Base-by-base conservation (phyloP, 2,329 filamentous ascomycete genomes). In the Alternaria angustiovoidea region DNA sequence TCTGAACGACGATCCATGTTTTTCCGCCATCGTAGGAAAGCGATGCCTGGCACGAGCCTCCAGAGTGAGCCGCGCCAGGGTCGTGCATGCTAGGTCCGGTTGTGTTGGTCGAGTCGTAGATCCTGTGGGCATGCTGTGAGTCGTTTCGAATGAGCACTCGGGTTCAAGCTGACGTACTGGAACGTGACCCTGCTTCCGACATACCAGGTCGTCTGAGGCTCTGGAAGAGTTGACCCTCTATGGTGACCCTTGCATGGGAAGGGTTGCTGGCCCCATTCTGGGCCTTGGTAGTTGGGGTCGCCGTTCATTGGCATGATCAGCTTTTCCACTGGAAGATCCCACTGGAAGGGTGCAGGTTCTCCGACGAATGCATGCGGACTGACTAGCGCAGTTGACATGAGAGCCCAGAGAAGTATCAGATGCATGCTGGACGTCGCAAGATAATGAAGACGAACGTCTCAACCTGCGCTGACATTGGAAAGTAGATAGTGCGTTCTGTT, bases 291-390 rank as follows among this genome's bases (percentile, higher is more conserved):
- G 38, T 61, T 57, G 39, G 11, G 42, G 43, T 61, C 18, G 43
- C 58, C 18, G 49, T 61, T 61, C 3, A 61, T 43, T 36, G 16
- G 58, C 36, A 61, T 61, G 1, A 61, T 61, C 3, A 61, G 49
- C 53, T 61, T 61, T 52, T 56, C 36, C 11, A 61, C 43, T 22
- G 24, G 4, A 12, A 43, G 43, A 36, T 54, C 42, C 49, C 16
- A 61, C 2, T 42, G 5, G 30, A 57, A 53, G 4, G 26, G 59
- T 26, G 36, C 12, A 24, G 54, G 54, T 2, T 61, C 20, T 11
- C 59, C 26, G 4, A 61, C 24, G 36, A 61, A 61, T 12, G 54
- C n/a, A 26, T 61, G 18, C 2, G 28, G 16, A 57, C 43, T 47
- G 6, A 61, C 58, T 9, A 52, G 28, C 43, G 12, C 42, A 49